These are phyloP conservation scores for Saksenaea vasiformis DNA, from an alignment of 371 early-diverging fungal species.

Conservation along the genomic window DNA sequence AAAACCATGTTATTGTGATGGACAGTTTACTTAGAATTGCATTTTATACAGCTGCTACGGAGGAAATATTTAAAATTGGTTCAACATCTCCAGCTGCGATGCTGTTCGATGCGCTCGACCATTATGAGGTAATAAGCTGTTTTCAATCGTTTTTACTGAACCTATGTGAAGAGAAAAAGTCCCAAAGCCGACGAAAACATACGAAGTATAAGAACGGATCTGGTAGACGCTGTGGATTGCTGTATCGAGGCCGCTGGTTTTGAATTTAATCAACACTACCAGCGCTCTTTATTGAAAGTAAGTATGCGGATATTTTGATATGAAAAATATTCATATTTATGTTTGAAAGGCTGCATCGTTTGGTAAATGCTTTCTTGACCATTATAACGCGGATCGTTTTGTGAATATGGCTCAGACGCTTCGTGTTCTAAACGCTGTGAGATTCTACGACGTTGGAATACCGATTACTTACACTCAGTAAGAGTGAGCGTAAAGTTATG, in stretches of 20 bases:
- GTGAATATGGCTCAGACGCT: constrained; percentile 86
- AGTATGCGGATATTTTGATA: neutral
- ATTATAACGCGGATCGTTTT: constrained; percentile 83
- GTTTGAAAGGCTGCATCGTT: constrained; percentile 85
- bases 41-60: constrained; percentile 61
- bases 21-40: neutral
- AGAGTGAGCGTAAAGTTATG: constrained; percentile 11
- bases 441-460: constrained; percentile 83
- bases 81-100: constrained; percentile 94
- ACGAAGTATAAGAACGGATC: constrained; percentile 77
- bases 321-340: neutral
- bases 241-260: constrained; percentile 95
- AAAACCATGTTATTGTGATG: constrained; percentile 13
- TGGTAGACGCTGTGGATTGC: constrained; percentile 86
- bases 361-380: constrained; percentile 90
- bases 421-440: constrained; percentile 88
- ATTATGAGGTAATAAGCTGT: constrained; percentile 69
- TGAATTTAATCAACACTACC: constrained; percentile 76
- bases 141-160: neutral
- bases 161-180: constrained; percentile 61
- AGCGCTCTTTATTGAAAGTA: constrained; percentile 77
- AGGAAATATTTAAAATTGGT: constrained; percentile 90
- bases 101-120: constrained; percentile 91
- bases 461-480: constrained; percentile 90
- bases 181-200: constrained; percentile 96